These are phyloP conservation scores for Penicillium sp. DNA, from an alignment of 2,329 filamentous ascomycete species.

Conservation along the genomic window DNA sequence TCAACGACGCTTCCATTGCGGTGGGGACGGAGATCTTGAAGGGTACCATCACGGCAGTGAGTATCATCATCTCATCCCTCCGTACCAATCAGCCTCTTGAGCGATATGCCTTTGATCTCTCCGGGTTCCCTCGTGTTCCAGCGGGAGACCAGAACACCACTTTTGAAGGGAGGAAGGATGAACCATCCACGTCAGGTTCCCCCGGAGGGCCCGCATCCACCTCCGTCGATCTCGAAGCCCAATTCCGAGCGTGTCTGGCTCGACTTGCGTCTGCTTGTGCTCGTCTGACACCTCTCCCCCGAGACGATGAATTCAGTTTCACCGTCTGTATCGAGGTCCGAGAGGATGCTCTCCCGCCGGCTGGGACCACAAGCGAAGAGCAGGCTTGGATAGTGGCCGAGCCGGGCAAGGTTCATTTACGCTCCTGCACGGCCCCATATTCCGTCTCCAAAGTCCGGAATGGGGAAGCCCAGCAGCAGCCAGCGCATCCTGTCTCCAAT, in stretches of 20 bases:
- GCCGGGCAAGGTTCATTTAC: constrained; percentile 39
- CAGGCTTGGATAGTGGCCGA: constrained; percentile 58
- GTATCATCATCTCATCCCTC: constrained; percentile 51
- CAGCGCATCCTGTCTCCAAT: constrained; percentile 29
- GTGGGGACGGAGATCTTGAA: constrained; percentile 63
- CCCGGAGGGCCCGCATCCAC: constrained; percentile 25
- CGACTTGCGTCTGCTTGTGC: constrained; percentile 40
- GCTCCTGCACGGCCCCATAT: constrained; percentile 36
- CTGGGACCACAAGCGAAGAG: constrained; percentile 44
- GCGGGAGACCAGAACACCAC: constrained; percentile 46
- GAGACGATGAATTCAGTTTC: constrained; percentile 44
- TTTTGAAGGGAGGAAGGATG: constrained; percentile 41
- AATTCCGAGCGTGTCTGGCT: constrained; percentile 44
- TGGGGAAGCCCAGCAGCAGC: constrained; percentile 29
- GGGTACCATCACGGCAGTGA: constrained; percentile 50
- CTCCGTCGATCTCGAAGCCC: constrained; percentile 42
- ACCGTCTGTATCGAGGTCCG: constrained; percentile 46
- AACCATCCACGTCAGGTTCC: constrained; percentile 27
- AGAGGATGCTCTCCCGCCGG: constrained; percentile 42
- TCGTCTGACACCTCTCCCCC: constrained; percentile 40
- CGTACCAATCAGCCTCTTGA: constrained; percentile 50
- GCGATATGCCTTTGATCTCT: constrained; percentile 57
- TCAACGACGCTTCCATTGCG: constrained; percentile 71
- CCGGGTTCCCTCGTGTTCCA: constrained; percentile 48
- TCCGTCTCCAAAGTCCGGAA: constrained; percentile 36